A percentile compares a stretch with the other conserved stretches of the same genome.
Conservation (phyloP, 495 filamentous ascomycete species). For the Usnea hakonensis region DNA sequence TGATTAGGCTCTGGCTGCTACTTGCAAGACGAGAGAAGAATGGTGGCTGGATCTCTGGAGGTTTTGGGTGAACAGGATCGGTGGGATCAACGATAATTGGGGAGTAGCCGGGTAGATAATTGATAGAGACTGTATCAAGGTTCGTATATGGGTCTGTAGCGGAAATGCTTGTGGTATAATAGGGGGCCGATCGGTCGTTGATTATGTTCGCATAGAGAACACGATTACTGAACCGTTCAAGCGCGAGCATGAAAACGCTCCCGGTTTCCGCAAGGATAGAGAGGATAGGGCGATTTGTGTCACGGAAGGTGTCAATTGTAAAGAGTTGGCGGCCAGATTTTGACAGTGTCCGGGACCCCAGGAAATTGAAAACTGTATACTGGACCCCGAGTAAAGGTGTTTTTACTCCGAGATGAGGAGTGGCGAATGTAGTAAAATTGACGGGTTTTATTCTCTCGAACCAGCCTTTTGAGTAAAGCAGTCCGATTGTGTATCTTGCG, state of each 20-base stretch:
- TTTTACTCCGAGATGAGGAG: slow-evolving; percentile 80
- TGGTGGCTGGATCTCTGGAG: slow-evolving; percentile 31
- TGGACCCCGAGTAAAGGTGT: slow-evolving; percentile 61
- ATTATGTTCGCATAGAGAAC: slow-evolving; percentile 75
- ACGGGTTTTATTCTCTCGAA: slow-evolving; percentile 73
- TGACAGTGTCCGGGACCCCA: slow-evolving; percentile 70
- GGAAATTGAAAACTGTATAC: slow-evolving; percentile 66
- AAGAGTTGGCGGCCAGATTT: slow-evolving; percentile 83
- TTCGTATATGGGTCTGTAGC: slow-evolving; percentile 66
- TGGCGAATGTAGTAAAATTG: slow-evolving; percentile 90
- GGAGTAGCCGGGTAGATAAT: slow-evolving; percentile 67
- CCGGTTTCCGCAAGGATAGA: slow-evolving; percentile 73
- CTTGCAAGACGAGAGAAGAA: slow-evolving; percentile 27
- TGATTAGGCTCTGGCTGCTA: slow-evolving; percentile 29
- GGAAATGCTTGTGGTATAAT: slow-evolving; percentile 73
- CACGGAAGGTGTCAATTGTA: slow-evolving; percentile 73
- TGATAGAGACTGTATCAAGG: slow-evolving; percentile 54
- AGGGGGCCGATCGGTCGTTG: slow-evolving; percentile 72
- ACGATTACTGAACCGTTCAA: slow-evolving; percentile 63
- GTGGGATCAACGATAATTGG: slow-evolving; percentile 66
- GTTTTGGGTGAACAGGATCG: slow-evolving; percentile 47
- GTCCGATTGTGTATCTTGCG: slow-evolving; percentile 76
- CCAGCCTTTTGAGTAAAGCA: slow-evolving; percentile 70
- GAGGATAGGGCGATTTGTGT: slow-evolving; percentile 70
- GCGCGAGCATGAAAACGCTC: slow-evolving; percentile 76